Conservation (phyloP, 164 flowering plant species). For the Akebia trifoliata region DNA sequence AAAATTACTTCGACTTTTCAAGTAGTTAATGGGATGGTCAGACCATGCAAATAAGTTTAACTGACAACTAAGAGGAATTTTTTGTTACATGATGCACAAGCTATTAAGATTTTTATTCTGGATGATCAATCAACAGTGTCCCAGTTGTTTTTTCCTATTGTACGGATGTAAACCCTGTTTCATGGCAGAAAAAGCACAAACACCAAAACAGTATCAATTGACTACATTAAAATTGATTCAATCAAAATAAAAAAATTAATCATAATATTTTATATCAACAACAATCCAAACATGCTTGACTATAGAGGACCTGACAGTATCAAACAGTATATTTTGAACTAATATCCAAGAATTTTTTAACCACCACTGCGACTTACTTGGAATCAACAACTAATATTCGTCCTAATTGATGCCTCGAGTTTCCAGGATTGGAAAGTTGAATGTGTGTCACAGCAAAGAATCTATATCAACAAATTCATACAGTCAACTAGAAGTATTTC, state of each 20-base stretch:
- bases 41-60: too few relatives aligned
- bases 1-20: too few relatives aligned
- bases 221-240: neutral
- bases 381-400: slow-evolving; percentile 83
- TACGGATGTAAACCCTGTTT: too few relatives aligned
- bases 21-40: too few relatives aligned
- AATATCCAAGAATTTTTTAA: neutral
- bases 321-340: neutral
- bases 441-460: slow-evolving; percentile 69
- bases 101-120: too few relatives aligned
- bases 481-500: neutral
- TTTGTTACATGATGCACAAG: too few relatives aligned
- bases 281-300: neutral
- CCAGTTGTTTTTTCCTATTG: too few relatives aligned
- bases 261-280: too few relatives aligned
- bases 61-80: too few relatives aligned
- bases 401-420: slow-evolving; percentile 75
- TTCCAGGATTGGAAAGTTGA: slow-evolving; percentile 81
- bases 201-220: neutral
- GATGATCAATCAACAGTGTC: too few relatives aligned
- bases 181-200: neutral
- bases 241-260: too few relatives aligned
- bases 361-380: slow-evolving; percentile 35
- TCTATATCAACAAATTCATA: slow-evolving; percentile 35
- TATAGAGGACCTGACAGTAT: neutral